A percentile compares a stretch with the other conserved stretches of the same genome.
Evolutionary conservation across 2,329 filamentous ascomycete genomes (phyloP).

Genomic region (Lecanosticta acicola): DNA sequence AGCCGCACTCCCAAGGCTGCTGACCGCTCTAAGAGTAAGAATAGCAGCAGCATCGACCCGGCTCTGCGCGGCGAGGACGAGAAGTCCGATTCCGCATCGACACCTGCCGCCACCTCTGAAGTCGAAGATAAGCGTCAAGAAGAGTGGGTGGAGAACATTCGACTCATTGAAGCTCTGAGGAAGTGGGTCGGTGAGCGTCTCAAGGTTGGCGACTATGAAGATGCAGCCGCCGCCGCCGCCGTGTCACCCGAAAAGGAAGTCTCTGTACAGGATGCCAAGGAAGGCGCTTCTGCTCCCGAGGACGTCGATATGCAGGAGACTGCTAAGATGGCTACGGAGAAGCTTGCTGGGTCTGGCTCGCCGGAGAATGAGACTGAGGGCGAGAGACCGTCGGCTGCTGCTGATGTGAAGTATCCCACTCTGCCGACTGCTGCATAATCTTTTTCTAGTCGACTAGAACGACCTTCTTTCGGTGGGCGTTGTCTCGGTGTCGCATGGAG

Average conservation of each 20-base stretch:
- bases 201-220: conserved; percentile 47
- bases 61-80: conserved; percentile 33
- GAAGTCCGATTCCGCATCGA: conserved; percentile 24
- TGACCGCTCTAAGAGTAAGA: conserved; percentile 22
- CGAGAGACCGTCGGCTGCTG: conserved; percentile 6
- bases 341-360: conserved; percentile 14
- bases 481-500: too few species aligned
- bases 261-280: conserved; percentile 1
- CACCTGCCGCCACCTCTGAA: conserved; percentile 27
- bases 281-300: conserved; percentile 9
- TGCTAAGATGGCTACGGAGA: conserved; percentile 23
- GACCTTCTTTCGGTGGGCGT: too few species aligned
- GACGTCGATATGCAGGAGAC: conserved; percentile 18
- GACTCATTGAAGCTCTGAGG: conserved; percentile 57
- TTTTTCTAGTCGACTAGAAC: too few species aligned
- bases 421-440: too few species aligned
- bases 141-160: conserved; percentile 58
- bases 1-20: conserved; percentile 32
- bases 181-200: conserved; percentile 53
- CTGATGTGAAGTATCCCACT: conserved; percentile 19
- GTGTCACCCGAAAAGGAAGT: conserved; percentile 5
- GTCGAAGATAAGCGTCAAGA: conserved; percentile 46
- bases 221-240: conserved; percentile 28
- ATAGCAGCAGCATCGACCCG: conserved; percentile 34
- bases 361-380: conserved; percentile 13